Conservation (phyloP, 257 asterid genomes). For the Rehmannia glutinosa region DNA sequence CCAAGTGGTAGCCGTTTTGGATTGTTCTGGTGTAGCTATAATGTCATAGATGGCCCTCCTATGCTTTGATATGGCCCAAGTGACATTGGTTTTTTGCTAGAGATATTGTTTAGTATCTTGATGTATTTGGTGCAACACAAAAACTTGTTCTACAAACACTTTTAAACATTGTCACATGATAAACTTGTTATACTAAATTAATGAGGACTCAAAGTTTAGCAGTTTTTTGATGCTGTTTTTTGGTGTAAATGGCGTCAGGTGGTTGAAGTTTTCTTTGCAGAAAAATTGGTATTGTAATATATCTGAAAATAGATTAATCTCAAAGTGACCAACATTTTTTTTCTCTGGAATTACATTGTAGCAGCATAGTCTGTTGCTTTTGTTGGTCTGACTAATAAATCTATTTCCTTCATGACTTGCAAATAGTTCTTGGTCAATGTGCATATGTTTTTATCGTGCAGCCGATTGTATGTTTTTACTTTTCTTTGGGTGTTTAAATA, state of each 20-base stretch:
- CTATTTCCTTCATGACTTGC: not conserved
- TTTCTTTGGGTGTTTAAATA: too few relatives aligned
- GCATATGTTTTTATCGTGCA: not conserved
- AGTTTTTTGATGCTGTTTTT: too few relatives aligned
- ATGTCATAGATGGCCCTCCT: not conserved
- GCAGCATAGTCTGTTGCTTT: not conserved
- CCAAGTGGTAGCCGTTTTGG: not conserved
- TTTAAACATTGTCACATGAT: not conserved
- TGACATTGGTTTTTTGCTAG: not conserved
- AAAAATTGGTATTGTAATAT: not conserved
- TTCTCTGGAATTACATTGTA: not conserved
- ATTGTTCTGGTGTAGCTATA: not conserved
- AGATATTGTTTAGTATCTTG: not conserved
- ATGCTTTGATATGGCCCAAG: too few relatives aligned
- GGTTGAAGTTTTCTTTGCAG: not conserved
- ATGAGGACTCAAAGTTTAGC: too few relatives aligned
- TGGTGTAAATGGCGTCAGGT: too few relatives aligned
- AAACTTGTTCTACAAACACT: not conserved
- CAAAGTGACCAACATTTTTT: not conserved
- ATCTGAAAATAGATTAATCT: not conserved
- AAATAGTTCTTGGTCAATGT: not conserved
- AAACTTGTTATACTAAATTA: too few relatives aligned
- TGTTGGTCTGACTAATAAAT: not conserved
- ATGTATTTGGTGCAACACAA: not conserved
- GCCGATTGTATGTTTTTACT: too few relatives aligned